These are phyloP conservation scores for Didymella pomorum DNA, from an alignment of 2,329 filamentous ascomycete genomes.

Conservation along the genomic window DNA sequence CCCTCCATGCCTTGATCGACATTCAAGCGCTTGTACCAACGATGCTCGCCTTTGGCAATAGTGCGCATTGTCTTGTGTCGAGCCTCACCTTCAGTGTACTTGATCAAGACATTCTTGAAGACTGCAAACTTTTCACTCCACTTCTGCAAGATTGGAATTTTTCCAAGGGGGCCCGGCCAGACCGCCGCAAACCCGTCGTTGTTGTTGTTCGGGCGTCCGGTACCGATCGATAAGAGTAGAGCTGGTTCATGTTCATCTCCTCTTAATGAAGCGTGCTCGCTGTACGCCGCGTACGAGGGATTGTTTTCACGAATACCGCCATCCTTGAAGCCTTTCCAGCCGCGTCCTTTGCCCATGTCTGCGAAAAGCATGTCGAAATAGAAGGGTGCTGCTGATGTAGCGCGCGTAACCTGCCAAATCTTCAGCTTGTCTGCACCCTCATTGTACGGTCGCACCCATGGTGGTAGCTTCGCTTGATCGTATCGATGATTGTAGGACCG, in stretches of 20 bases:
- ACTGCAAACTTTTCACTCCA: slow-evolving; percentile 59
- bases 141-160: slow-evolving; percentile 53
- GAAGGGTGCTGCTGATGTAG: slow-evolving; percentile 62
- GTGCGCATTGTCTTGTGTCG: slow-evolving; percentile 58
- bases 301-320: slow-evolving; percentile 62
- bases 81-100: slow-evolving; percentile 61
- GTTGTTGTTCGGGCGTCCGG: slow-evolving; percentile 54
- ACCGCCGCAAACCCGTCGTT: slow-evolving; percentile 58
- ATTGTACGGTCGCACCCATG: slow-evolving; percentile 59
- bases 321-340: slow-evolving; percentile 57
- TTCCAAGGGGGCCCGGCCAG: slow-evolving; percentile 57
- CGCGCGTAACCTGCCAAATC: slow-evolving; percentile 62
- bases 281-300: slow-evolving; percentile 57
- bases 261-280: slow-evolving; percentile 57
- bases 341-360: slow-evolving; percentile 49
- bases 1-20: slow-evolving; percentile 56
- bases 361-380: slow-evolving; percentile 60
- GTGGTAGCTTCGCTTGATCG: slow-evolving; percentile 49
- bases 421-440: slow-evolving; percentile 56
- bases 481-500: slow-evolving; percentile 60
- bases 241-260: slow-evolving; percentile 55
- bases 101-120: slow-evolving; percentile 60
- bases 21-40: slow-evolving; percentile 61
- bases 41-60: slow-evolving; percentile 57
- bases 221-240: slow-evolving; percentile 57